A percentile compares a stretch with the other conserved stretches of the same genome.
Evolutionary conservation across 352 stramenopile genomes (phyloP).

Genomic region (Pythium dissotocum): DNA sequence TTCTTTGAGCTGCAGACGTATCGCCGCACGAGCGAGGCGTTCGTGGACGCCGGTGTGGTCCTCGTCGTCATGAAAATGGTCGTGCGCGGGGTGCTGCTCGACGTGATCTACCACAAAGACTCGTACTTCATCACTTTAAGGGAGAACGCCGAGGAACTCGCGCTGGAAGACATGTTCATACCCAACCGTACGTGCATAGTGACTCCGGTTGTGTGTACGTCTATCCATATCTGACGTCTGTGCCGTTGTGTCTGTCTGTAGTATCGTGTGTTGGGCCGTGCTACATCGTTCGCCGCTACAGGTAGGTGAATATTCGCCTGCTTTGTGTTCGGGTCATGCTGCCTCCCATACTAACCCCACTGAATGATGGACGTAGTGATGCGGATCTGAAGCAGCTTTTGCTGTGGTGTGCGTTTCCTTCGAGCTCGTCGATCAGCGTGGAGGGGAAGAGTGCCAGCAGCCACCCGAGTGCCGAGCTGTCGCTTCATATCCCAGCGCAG

Average conservation of each 20-base stretch:
- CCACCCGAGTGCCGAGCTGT: neutral
- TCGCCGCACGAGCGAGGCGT: slow-evolving; percentile 39
- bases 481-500: slow-evolving; percentile 15
- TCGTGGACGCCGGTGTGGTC: slow-evolving; percentile 39
- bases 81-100: slow-evolving; percentile 59
- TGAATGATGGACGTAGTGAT: slow-evolving; percentile 31
- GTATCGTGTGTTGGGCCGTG: slow-evolving; percentile 54
- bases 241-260: slow-evolving; percentile 14
- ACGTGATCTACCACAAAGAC: slow-evolving; percentile 59
- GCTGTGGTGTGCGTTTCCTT: slow-evolving; percentile 56
- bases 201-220: too few species aligned
- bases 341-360: too few species aligned
- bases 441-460: slow-evolving; percentile 1
- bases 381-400: slow-evolving; percentile 62
- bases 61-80: slow-evolving; percentile 73
- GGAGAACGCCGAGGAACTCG: slow-evolving; percentile 53
- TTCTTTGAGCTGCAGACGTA: slow-evolving; percentile 74
- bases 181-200: slow-evolving; percentile 38
- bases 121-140: slow-evolving; percentile 63
- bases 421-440: slow-evolving; percentile 7
- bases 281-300: slow-evolving; percentile 55
- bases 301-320: slow-evolving; percentile 20
- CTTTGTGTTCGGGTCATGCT: too few species aligned
- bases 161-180: slow-evolving; percentile 64
- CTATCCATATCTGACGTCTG: too few species aligned